Evolutionary conservation across 2,329 filamentous ascomycete genomes (phyloP).

Genomic region (Alternaria sp.): DNA sequence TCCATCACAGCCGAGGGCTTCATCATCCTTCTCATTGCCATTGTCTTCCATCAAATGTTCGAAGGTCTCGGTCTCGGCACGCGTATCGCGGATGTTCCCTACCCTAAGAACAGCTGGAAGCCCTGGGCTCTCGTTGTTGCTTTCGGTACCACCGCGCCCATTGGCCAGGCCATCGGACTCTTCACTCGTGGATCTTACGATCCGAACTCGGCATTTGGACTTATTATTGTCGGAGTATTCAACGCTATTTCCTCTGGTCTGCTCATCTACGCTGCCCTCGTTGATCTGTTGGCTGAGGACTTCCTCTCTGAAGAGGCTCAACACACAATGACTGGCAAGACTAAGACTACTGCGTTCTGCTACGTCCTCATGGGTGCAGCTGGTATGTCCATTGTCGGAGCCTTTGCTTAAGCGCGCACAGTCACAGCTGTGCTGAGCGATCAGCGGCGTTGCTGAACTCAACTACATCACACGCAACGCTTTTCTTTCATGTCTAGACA

Average conservation of each 20-base stretch:
- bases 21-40: slow-evolving; percentile 65
- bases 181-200: slow-evolving; percentile 67
- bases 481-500: slow-evolving; percentile 7
- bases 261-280: slow-evolving; percentile 69
- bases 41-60: slow-evolving; percentile 71
- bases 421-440: background rate
- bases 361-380: slow-evolving; percentile 51
- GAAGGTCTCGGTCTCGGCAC: slow-evolving; percentile 71
- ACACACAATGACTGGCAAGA: slow-evolving; percentile 60
- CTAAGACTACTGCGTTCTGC: slow-evolving; percentile 64
- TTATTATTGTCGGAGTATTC: slow-evolving; percentile 71
- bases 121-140: slow-evolving; percentile 70
- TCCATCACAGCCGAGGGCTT: slow-evolving; percentile 68
- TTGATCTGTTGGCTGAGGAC: slow-evolving; percentile 71
- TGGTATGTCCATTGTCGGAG: slow-evolving; percentile 41
- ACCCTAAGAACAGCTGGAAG: slow-evolving; percentile 63
- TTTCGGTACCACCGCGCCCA: slow-evolving; percentile 70
- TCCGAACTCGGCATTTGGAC: slow-evolving; percentile 68
- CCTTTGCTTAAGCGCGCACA: slow-evolving; percentile 9
- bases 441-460: background rate
- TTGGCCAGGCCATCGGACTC: slow-evolving; percentile 72
- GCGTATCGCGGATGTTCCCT: slow-evolving; percentile 67
- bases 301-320: slow-evolving; percentile 64
- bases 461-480: slow-evolving; percentile 20
- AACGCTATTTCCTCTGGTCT: slow-evolving; percentile 72